phyloP scores from a whole-genome alignment of 2,329 filamentous ascomycete genomes.

The Neobulgaria alba region DNA sequence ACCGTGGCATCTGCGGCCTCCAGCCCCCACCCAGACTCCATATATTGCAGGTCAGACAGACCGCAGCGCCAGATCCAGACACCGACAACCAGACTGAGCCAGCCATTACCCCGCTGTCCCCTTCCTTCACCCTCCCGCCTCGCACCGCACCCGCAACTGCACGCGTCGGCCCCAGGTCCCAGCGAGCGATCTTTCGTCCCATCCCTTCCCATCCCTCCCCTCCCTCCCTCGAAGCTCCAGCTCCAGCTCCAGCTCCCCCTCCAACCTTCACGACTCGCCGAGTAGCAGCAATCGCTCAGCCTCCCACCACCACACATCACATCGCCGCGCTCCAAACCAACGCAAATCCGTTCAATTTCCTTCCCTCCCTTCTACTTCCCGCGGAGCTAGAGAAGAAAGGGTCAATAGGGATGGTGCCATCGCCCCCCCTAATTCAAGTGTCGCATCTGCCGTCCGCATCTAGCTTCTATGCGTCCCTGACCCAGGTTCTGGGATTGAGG shows the following conservation, averaged over 20 bases:
- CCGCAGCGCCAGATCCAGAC: too few relatives aligned
- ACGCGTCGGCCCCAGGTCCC: not conserved
- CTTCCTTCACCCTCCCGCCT: too few relatives aligned
- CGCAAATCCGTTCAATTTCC: not conserved
- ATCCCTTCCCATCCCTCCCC: not conserved
- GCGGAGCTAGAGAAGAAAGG: too few relatives aligned
- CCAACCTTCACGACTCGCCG: not conserved
- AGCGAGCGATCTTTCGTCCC: not conserved
- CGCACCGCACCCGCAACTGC: not conserved
- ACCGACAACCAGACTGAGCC: too few relatives aligned
- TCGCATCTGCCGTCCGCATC: slow-evolving; percentile 69
- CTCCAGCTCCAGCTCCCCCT: too few relatives aligned
- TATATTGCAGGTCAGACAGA: too few relatives aligned
- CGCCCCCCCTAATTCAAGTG: slow-evolving; percentile 49
- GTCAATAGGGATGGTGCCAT: too few relatives aligned
- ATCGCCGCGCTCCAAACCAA: not conserved
- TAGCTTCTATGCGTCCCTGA: slow-evolving; percentile 74
- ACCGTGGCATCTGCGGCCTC: too few relatives aligned
- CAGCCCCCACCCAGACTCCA: too few relatives aligned
- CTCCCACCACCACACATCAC: not conserved
- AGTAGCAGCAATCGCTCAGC: not conserved
- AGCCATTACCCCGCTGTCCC: too few relatives aligned
- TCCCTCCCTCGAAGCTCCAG: too few relatives aligned
- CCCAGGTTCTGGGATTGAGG: slow-evolving; percentile 58
- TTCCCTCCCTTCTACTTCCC: not conserved